phyloP scores from a whole-genome alignment of 2,329 filamentous ascomycete species.

The Fusarium illudens region DNA sequence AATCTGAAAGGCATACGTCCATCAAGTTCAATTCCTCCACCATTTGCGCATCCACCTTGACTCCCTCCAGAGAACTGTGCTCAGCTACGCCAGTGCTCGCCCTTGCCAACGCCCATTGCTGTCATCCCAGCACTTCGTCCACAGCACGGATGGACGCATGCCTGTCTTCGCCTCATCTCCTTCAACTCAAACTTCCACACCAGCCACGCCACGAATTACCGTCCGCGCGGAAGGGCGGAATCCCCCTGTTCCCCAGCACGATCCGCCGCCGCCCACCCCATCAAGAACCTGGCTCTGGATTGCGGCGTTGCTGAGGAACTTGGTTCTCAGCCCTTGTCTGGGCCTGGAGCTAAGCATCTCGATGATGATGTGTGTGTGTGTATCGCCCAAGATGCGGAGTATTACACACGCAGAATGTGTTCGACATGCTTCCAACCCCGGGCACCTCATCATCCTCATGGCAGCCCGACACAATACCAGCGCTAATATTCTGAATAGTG shows the following conservation, averaged over 20 bases:
- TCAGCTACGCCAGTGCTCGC: background rate
- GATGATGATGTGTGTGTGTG: background rate
- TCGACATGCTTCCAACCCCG: background rate
- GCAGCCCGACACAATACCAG: background rate
- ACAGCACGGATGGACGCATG: background rate
- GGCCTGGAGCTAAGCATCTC: background rate
- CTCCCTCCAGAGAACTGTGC: background rate
- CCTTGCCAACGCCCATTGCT: background rate
- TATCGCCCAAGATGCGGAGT: background rate
- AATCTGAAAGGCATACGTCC: background rate
- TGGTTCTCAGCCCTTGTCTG: constrained; percentile 1
- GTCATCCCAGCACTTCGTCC: background rate
- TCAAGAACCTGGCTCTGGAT: constrained; percentile 6
- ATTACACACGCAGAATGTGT: background rate
- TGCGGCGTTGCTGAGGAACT: constrained; percentile 18
- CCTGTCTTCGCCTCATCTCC: constrained; percentile 1
- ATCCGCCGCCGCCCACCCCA: constrained; percentile 14
- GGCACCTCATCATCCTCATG: background rate
- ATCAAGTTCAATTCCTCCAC: background rate
- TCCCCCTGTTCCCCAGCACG: constrained; percentile 16
- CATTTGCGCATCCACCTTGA: background rate
- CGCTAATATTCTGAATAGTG: constrained; percentile 1
- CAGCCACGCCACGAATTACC: constrained; percentile 21
- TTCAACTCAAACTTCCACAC: constrained; percentile 19
- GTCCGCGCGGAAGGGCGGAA: constrained; percentile 24